Evolutionary conservation across 768 basidiomycete species (phyloP), one percentile per base, ranked within the genome.

Genomic region (Amanita subjunquillea): DNA sequence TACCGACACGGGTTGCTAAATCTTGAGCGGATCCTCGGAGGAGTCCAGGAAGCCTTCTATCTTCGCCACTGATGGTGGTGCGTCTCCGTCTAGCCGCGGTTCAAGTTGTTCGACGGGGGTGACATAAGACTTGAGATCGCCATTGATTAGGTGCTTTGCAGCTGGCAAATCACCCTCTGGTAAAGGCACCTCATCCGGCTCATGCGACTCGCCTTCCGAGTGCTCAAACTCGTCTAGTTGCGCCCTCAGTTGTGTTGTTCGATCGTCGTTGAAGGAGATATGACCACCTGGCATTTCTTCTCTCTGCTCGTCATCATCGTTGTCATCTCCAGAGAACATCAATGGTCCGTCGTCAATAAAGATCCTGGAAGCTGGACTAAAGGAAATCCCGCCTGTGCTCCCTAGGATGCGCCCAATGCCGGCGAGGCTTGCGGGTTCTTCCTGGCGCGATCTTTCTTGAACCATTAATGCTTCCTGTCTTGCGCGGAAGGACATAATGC

Each of bases 241-340:
- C 22, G 76, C 78, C 63, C 75, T 82, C 55, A 86, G 67, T 47
- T 72, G 74, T 58, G 72, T 73, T 50, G 79, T 75, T 34, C 77
- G 74, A 64, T 84, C 80, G 15, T 72, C 2, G 74, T 67, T 70
- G 60, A 80, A 79, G 58, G 76, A 79, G 5, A 77, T 74, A 32
- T 71, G 65, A 22, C 65, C 64, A 20, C 68, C 61, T 25, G 55
- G 53, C 47, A 61, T 53, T 25, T 67, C 67, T 54, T 15, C 76
- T 75, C 20, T 76, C 77, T 23, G 41, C 34, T 79, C 78, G 1
- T 82, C 81, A 29, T 83, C 78, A 27, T 83, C 80, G 39, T 78
- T 76, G 20, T 83, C 82, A 42, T 85, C 80, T 32, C 77, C 69
- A 36, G 73, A 78, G 58, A 87, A 87, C 80, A 85, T 83, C 60